These are phyloP conservation scores for Ceratobasidium sp. DNA, from an alignment of 1,284 basidiomycete species.

Conservation along the genomic window DNA sequence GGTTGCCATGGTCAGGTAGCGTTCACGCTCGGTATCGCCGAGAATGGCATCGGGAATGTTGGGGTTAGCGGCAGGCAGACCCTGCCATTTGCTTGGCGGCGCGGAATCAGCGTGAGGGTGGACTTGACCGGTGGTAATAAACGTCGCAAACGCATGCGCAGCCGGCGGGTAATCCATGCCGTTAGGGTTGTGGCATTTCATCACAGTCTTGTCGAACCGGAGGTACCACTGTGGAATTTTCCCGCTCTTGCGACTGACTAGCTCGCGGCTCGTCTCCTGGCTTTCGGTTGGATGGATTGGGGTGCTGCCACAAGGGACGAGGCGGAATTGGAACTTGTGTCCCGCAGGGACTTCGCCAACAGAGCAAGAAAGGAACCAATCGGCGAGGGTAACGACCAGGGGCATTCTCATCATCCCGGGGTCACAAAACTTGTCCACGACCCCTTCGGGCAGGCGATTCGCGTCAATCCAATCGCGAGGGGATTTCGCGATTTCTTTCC, in stretches of 20 bases:
- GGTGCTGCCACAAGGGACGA: too few relatives aligned
- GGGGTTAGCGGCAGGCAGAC: background rate
- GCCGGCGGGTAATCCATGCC: background rate
- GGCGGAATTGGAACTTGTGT: background rate
- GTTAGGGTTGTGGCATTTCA: conserved; percentile 1
- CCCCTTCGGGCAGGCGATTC: background rate
- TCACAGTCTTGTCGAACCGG: background rate
- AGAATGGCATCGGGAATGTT: background rate
- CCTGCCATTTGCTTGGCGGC: background rate
- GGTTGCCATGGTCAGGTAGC: background rate
- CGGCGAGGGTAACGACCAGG: background rate
- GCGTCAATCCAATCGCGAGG: conserved; percentile 1
- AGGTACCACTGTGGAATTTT: background rate
- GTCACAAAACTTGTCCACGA: background rate
- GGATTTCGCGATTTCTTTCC: background rate
- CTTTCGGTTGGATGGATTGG: too few relatives aligned
- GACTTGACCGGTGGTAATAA: background rate
- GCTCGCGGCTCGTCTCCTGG: background rate
- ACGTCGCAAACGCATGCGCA: background rate
- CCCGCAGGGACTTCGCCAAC: background rate
- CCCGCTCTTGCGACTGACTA: background rate
- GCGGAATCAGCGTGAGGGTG: background rate
- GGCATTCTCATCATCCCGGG: background rate
- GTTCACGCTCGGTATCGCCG: background rate
- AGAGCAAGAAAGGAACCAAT: background rate